Evolutionary conservation across 2,329 filamentous ascomycete genomes (phyloP).

Genomic region (Aspergillus niger): DNA sequence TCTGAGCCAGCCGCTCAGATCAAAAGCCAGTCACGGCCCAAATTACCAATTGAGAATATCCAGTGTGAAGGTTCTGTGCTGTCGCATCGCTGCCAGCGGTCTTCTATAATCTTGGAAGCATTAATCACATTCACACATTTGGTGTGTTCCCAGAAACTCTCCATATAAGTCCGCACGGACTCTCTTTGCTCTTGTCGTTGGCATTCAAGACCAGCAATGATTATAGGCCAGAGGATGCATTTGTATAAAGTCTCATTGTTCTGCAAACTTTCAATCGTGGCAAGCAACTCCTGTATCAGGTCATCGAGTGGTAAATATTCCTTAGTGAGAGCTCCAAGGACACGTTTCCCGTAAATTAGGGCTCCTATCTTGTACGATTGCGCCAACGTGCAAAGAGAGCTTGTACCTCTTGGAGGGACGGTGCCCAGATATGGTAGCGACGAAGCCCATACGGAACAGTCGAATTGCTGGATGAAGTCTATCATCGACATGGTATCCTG

Average conservation of each 20-base stretch:
- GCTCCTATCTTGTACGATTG: constrained; percentile 33
- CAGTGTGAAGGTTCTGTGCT: constrained; percentile 20
- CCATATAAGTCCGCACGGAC: constrained; percentile 28
- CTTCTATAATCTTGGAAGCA: constrained; percentile 31
- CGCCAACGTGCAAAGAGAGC: constrained; percentile 30
- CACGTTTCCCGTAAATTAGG: constrained; percentile 35
- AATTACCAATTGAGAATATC: constrained; percentile 34
- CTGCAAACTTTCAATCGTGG: constrained; percentile 27
- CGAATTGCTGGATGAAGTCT: constrained; percentile 26
- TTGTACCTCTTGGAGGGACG: constrained; percentile 17
- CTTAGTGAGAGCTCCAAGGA: constrained; percentile 29
- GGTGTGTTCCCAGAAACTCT: constrained; percentile 34
- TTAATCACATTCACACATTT: constrained; percentile 37
- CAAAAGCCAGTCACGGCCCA: constrained; percentile 35
- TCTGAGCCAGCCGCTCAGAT: constrained; percentile 20
- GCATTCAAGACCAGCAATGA: constrained; percentile 36
- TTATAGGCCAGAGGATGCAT: constrained; percentile 39
- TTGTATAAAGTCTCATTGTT: constrained; percentile 32
- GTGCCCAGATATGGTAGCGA: constrained; percentile 19
- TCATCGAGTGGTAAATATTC: constrained; percentile 19
- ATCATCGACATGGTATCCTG: constrained; percentile 21
- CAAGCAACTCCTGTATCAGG: constrained; percentile 28
- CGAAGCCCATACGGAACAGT: constrained; percentile 30
- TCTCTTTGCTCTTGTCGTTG: constrained; percentile 24
- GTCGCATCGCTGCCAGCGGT: constrained; percentile 27